phyloP scores from a whole-genome alignment of 78 protist genomes.

The Polysphondylium violaceum region DNA sequence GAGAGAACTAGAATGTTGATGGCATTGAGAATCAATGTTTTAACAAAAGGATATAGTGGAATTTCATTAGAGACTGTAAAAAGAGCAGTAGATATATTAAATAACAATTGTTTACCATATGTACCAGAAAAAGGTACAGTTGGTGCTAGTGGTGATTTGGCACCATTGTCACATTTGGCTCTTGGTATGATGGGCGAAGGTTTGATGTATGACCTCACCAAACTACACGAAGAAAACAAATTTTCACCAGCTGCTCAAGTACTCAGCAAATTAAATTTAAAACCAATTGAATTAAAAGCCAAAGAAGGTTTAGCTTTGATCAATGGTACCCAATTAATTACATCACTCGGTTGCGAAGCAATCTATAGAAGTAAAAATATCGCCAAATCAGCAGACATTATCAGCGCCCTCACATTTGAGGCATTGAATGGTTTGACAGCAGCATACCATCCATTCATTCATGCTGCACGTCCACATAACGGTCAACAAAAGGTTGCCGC shows the following conservation, averaged over 20 bases:
- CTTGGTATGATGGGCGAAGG: conserved; percentile 89
- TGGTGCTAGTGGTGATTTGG: conserved; percentile 96
- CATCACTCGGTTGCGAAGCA: conserved; percentile 81
- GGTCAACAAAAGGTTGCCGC: conserved; percentile 88
- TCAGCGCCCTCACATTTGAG: conserved; percentile 92
- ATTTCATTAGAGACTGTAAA: conserved; percentile 79
- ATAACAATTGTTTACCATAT: conserved; percentile 80
- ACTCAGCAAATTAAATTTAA: not conserved
- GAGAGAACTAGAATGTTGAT: conserved; percentile 84
- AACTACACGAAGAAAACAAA: not conserved
- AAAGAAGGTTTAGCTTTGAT: conserved; percentile 96
- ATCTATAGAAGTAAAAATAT: conserved; percentile 31
- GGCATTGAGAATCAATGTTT: conserved; percentile 90
- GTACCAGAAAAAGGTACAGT: conserved; percentile 95
- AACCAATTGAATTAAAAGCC: conserved; percentile 77
- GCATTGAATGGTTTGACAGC: conserved; percentile 86
- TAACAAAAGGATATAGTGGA: conserved; percentile 89
- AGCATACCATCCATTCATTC: conserved; percentile 83
- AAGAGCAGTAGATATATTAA: conserved; percentile 77
- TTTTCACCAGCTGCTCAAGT: conserved; percentile 18
- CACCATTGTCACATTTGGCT: conserved; percentile 96
- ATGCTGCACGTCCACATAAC: conserved; percentile 86
- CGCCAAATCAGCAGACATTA: conserved; percentile 71
- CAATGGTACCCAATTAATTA: conserved; percentile 95
- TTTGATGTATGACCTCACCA: conserved; percentile 70